Conservation (phyloP, 306 rosid genomes). For the Oxytropis ochrocephala region DNA sequence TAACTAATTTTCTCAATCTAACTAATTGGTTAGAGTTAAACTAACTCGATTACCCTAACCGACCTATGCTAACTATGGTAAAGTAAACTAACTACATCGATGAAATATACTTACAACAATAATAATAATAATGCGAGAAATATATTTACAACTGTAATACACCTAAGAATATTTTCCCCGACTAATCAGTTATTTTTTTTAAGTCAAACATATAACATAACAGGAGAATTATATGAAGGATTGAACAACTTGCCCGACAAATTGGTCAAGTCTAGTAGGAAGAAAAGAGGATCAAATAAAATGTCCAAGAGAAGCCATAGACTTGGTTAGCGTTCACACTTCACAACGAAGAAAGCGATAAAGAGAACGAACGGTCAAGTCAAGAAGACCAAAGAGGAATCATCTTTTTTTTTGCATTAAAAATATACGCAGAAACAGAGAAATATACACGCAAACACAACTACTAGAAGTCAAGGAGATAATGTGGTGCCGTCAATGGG, state of each 20-base stretch:
- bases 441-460: constrained; percentile 8
- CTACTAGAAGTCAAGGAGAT: constrained; percentile 22
- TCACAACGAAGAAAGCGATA: not conserved
- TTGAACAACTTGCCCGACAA: not conserved
- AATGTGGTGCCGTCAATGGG: constrained; percentile 23
- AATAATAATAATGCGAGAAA: too few relatives aligned
- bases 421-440: not conserved
- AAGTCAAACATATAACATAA: too few relatives aligned
- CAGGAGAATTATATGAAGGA: too few relatives aligned
- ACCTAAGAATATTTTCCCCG: too few relatives aligned
- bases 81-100: too few relatives aligned
- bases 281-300: not conserved
- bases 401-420: not conserved
- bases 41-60: too few relatives aligned
- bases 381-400: constrained; percentile 3
- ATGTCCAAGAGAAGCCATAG: constrained; percentile 16
- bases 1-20: too few relatives aligned
- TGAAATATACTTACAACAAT: too few relatives aligned
- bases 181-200: too few relatives aligned
- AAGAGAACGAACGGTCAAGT: constrained; percentile 17
- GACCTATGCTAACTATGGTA: too few relatives aligned
- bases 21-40: too few relatives aligned
- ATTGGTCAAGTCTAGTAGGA: not conserved
- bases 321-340: not conserved
- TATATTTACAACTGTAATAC: too few relatives aligned